Percentiles rank a stretch among this genome's conserved stretches.
Conservation (phyloP, 257 asterid genomes). For the Solanum pimpinellifolium region DNA sequence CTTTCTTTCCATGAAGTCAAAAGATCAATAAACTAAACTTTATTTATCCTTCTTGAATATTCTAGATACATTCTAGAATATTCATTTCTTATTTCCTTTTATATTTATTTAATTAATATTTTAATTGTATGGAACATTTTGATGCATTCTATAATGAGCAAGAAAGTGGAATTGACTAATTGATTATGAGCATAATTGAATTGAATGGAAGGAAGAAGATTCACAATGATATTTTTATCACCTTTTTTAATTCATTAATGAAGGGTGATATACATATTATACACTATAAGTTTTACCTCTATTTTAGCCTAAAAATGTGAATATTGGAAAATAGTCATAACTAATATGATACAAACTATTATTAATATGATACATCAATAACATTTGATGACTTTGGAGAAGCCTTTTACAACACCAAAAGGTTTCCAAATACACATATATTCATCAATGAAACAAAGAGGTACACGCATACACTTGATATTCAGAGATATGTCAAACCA, state of each 20-base stretch:
- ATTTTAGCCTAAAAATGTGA: background rate
- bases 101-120: background rate
- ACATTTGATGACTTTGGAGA: background rate
- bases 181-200: background rate
- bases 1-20: background rate
- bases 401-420: background rate
- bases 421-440: background rate
- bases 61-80: background rate
- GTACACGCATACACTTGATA: background rate
- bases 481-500: background rate
- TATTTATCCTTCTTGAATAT: background rate
- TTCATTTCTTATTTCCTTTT: background rate
- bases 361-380: background rate
- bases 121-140: background rate
- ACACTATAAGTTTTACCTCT: background rate
- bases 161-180: background rate
- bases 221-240: background rate
- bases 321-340: background rate
- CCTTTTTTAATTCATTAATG: background rate
- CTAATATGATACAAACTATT: background rate
- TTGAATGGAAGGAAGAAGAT: background rate
- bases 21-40: background rate
- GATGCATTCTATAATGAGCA: background rate
- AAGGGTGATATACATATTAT: background rate
- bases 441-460: background rate